These are phyloP conservation scores for Phylloporus scabripes DNA, from an alignment of 768 basidiomycete genomes.

Conservation along the genomic window DNA sequence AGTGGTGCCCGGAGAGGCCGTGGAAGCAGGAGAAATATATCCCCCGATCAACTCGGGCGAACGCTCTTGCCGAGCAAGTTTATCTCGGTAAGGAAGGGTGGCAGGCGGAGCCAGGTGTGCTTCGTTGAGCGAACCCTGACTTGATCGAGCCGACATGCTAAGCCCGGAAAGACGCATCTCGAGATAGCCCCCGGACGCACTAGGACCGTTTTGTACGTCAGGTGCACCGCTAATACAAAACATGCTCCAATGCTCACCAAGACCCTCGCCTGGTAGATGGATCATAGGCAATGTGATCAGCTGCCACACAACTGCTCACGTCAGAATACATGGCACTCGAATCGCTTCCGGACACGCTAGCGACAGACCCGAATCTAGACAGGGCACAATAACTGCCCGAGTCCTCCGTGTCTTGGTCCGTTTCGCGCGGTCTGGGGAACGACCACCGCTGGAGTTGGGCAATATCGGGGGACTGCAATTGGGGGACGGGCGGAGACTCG, in stretches of 20 bases:
- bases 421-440: slow-evolving; percentile 37
- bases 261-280: slow-evolving; percentile 32
- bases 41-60: slow-evolving; percentile 20
- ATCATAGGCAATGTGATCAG: slow-evolving; percentile 28
- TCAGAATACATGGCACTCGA: slow-evolving; percentile 50
- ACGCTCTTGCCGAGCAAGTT: slow-evolving; percentile 22
- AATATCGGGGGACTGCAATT: slow-evolving; percentile 44
- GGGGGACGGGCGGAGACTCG: slow-evolving; percentile 20
- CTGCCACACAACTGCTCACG: slow-evolving; percentile 33
- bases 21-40: slow-evolving; percentile 43
- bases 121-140: slow-evolving; percentile 30
- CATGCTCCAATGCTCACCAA: slow-evolving; percentile 18
- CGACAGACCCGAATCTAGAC: slow-evolving; percentile 57
- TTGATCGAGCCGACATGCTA: slow-evolving; percentile 29
- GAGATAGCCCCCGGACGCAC: slow-evolving; percentile 27
- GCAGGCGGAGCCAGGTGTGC: slow-evolving; percentile 20
- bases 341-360: slow-evolving; percentile 56
- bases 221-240: slow-evolving; percentile 18
- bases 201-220: slow-evolving; percentile 21
- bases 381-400: slow-evolving; percentile 42
- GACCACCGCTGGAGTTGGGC: slow-evolving; percentile 34
- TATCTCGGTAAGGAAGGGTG: slow-evolving; percentile 22
- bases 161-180: slow-evolving; percentile 29
- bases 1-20: slow-evolving; percentile 37
- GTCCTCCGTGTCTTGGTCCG: slow-evolving; percentile 50